A percentile compares a stretch with the other conserved stretches of the same genome.
phyloP scores from a whole-genome alignment of 208 protist genomes.

The Herpetomonas muscarum region DNA sequence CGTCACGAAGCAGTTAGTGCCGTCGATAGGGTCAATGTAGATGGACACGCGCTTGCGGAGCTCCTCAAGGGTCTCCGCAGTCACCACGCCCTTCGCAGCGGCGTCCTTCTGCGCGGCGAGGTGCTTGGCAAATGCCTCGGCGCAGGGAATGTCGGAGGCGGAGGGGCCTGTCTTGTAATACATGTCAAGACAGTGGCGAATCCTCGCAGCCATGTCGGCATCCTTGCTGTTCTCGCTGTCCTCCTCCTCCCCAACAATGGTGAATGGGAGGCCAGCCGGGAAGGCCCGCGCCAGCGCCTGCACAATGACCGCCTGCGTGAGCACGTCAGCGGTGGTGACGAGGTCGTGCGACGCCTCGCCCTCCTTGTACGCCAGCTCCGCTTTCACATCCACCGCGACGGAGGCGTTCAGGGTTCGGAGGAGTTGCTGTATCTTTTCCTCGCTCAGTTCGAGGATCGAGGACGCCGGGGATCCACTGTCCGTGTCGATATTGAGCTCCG shows the following conservation, averaged over 20 bases:
- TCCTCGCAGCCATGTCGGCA: constrained; percentile 12
- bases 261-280: constrained; percentile 41
- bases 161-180: constrained; percentile 12
- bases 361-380: constrained; percentile 28
- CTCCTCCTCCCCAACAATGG: constrained; percentile 57
- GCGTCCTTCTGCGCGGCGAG: background rate
- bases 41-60: constrained; percentile 47
- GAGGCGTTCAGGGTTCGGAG: constrained; percentile 14
- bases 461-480: background rate
- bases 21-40: constrained; percentile 87
- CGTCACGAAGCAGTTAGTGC: constrained; percentile 70
- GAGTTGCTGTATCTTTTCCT: constrained; percentile 9
- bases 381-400: constrained; percentile 46
- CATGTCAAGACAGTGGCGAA: constrained; percentile 16
- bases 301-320: constrained; percentile 47
- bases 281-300: constrained; percentile 24
- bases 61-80: constrained; percentile 24
- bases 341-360: constrained; percentile 36
- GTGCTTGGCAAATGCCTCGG: constrained; percentile 18
- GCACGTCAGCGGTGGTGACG: constrained; percentile 60
- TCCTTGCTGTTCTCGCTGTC: constrained; percentile 3
- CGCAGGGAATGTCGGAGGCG: constrained; percentile 17
- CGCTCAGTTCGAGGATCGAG: constrained; percentile 32
- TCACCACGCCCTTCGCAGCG: constrained; percentile 1
- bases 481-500: background rate